Base-by-base conservation (phyloP, 331 rosid species). In the Quercus phellos region DNA sequence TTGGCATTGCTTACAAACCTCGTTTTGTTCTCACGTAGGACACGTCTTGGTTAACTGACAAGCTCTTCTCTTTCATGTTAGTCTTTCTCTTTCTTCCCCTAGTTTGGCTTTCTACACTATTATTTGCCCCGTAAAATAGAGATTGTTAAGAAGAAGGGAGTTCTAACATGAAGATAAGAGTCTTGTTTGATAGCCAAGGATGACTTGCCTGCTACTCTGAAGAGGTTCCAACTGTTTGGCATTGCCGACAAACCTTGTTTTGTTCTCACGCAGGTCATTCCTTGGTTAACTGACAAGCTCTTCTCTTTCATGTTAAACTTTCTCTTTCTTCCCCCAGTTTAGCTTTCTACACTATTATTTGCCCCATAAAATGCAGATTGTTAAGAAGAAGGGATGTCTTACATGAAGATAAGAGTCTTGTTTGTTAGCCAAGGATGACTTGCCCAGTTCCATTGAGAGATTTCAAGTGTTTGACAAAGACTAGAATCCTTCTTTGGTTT, bases 361-460 rank as follows among this genome's bases (percentile, higher is more conserved):
- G 9, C 42, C 42, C 42, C 8, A 34, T 34, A 43, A 8, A 43
- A 43, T 43, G 51, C n/a, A 13, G 3, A 12, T 26, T 12, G 35
- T 26, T 60, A 1, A 14, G 18, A 12, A 5, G 29, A 34, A 72
- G 73, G 32, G 55, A 78, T 4, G 67, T 60, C 64, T 78, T 29
- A 51, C 67, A 71, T 78, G 77, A 78, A 70, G 82, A 60, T 51
- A 78, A 73, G 74, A 79, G 60, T 34, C 17, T 35, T 51, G 69
- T 79, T 79, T 64, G 51, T 63, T 63, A 63, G 78, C 82, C 76
- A 77, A 69, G 53, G 69, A 77, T 69, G 61, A 77, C 81, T 77
- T 69, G 81, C 81, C 60, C 43, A 75, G 51, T 16, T 13, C 2
- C 12, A 21, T 19, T 2, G 26, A 22, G 30, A 59, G 14, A 12